These are phyloP conservation scores for Alternaria metachromatica DNA, from an alignment of 2,329 filamentous ascomycete genomes.

Conservation along the genomic window DNA sequence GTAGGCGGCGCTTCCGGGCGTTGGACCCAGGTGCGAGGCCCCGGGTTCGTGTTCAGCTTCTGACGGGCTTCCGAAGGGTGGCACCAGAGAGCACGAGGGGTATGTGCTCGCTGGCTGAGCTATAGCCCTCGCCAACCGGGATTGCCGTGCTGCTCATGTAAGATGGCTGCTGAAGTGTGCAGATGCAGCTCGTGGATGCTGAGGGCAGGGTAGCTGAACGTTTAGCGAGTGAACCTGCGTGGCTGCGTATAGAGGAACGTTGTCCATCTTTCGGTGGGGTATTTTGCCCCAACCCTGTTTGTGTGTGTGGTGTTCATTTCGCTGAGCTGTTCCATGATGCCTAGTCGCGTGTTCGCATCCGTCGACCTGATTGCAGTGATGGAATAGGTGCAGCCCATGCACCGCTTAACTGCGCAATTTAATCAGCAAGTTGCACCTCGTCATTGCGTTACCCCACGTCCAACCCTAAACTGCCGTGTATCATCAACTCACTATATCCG, in stretches of 20 bases:
- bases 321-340: not conserved
- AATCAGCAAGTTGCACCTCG: conserved; percentile 8
- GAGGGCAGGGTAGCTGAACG: conserved; percentile 1
- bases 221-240: conserved; percentile 6
- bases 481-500: conserved; percentile 11
- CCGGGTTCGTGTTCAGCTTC: conserved; percentile 21
- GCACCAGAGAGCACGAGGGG: conserved; percentile 7
- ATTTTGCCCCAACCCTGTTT: not conserved
- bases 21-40: conserved; percentile 24
- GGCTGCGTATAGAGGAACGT: not conserved
- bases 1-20: conserved; percentile 8
- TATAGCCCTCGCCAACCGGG: conserved; percentile 3
- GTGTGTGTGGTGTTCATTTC: not conserved
- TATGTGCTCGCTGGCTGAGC: conserved; percentile 8
- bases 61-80: conserved; percentile 6
- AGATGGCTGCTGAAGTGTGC: conserved; percentile 1
- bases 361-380: not conserved
- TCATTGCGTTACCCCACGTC: conserved; percentile 7
- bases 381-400: not conserved
- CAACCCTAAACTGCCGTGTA: conserved; percentile 14
- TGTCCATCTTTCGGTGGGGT: not conserved
- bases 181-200: conserved; percentile 7
- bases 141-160: conserved; percentile 9
- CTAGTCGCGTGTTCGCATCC: not conserved
- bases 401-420: conserved; percentile 7